Conservation (phyloP, 345 rosid species). For the Euphorbia peplus region DNA sequence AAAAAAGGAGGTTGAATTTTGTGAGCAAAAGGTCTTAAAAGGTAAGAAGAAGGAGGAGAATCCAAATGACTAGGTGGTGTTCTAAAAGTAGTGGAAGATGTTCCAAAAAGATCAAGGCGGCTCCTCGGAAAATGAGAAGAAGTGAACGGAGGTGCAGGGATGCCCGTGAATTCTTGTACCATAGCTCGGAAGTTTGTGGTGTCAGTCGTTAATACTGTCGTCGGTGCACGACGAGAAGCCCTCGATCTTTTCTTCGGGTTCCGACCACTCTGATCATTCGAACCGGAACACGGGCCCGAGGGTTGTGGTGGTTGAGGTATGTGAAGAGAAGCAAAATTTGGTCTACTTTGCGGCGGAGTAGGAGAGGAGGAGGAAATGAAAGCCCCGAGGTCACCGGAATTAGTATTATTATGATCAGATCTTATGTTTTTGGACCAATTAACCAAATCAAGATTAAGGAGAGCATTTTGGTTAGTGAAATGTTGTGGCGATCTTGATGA, state of each 20-base stretch:
- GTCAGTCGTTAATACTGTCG: constrained; percentile 85
- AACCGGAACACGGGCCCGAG: background rate
- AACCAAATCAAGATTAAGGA: constrained; percentile 48
- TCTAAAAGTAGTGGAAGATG: constrained; percentile 36
- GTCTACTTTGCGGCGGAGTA: constrained; percentile 20
- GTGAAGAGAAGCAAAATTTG: constrained; percentile 14
- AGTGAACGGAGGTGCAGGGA: constrained; percentile 82
- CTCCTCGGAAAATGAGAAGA: constrained; percentile 54
- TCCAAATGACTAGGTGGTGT: constrained; percentile 32
- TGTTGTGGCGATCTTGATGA: constrained; percentile 26
- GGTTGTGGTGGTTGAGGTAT: constrained; percentile 22
- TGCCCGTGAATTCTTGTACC: constrained; percentile 98
- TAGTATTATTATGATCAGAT: constrained; percentile 48
- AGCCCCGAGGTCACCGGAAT: constrained; percentile 47
- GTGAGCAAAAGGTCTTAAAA: constrained; percentile 51
- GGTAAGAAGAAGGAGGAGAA: constrained; percentile 44
- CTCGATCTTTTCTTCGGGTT: constrained; percentile 86
- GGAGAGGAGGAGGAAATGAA: constrained; percentile 42
- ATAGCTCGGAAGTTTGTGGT: constrained; percentile 90
- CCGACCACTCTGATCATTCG: constrained; percentile 20
- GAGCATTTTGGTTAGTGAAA: constrained; percentile 32
- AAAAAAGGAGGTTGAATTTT: constrained; percentile 40
- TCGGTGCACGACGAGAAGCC: constrained; percentile 91
- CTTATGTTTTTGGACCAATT: constrained; percentile 47
- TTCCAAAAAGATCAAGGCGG: constrained; percentile 69